Base-by-base conservation (phyloP, 2,329 filamentous ascomycete genomes). In the Domatiomyces catenatus region DNA sequence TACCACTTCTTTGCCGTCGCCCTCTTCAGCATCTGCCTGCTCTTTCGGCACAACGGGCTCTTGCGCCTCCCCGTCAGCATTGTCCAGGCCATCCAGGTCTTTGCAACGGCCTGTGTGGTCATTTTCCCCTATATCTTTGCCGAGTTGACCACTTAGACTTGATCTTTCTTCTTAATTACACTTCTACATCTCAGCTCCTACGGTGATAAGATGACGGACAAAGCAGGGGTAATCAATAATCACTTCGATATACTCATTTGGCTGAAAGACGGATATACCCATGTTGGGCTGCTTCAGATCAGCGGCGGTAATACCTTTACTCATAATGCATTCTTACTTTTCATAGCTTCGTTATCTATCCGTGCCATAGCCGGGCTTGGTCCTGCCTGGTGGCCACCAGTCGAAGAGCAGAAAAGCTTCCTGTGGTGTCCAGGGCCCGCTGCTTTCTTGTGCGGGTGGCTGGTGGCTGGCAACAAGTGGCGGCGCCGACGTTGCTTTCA, bases 1-100 rank as follows among this genome's bases (percentile, higher is more conserved):
- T 85, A 84, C 64, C 92, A 98, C 68, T 98, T 98, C 71, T 98
- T 95, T 70, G 79, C 81, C 24, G 92, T 98, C 28, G 92, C 92
- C 2, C 80, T 96, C 58, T 77, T 94, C 57, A 81, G 83, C 22
- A 87, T 96, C 57, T 93, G 85, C 83, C 67, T 81, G 44, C 67
- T 81, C 56, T 71, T 74, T 63, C 62, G 74, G 62, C 65, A 75
- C 54, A 59, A 73, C 1, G 71, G 71, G 46, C 60, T 65, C 65
- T 77, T 56, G 60, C 78, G 77, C 61, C 68, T 82, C 43, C 84
- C 86, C 0, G 53, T 85, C 10, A 75, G 81, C 8, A 55, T 87
- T 2, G 68, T 83, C 46, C 77, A 83, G 62, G 80, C 79, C 26
- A 61, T 85, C 3, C 66, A 81, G 56, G 80, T 94, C 48, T 79